Evolutionary conservation across 2,329 filamentous ascomycete genomes (phyloP).

Genomic region (Aspergillus latus): DNA sequence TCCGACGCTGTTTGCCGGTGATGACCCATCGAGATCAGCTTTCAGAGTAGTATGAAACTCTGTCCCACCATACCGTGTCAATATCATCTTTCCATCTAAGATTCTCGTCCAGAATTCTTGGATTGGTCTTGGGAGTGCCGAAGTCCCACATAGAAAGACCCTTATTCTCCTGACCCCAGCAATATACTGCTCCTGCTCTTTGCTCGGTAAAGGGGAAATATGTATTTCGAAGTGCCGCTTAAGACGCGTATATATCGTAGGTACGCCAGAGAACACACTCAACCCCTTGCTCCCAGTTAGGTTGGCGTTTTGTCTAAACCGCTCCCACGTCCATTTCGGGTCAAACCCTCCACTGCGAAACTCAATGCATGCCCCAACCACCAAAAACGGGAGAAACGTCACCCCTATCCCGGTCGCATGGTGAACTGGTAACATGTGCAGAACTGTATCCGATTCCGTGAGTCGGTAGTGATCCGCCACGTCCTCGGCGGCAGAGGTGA

Average conservation of each 20-base stretch:
- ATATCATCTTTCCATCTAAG: slow-evolving; percentile 31
- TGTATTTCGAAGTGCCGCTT: slow-evolving; percentile 43
- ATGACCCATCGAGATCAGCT: slow-evolving; percentile 34
- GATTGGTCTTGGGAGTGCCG: slow-evolving; percentile 51
- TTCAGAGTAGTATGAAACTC: slow-evolving; percentile 48
- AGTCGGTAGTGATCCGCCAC: slow-evolving; percentile 40
- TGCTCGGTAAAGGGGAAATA: slow-evolving; percentile 27
- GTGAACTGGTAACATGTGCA: slow-evolving; percentile 50
- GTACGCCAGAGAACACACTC: slow-evolving; percentile 50
- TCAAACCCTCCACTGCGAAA: slow-evolving; percentile 47
- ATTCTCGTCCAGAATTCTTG: slow-evolving; percentile 50
- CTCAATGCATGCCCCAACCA: slow-evolving; percentile 46
- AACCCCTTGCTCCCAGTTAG: slow-evolving; percentile 31
- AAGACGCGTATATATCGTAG: slow-evolving; percentile 51
- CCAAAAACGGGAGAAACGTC: slow-evolving; percentile 48
- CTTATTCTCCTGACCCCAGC: slow-evolving; percentile 33
- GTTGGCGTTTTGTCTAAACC: slow-evolving; percentile 32
- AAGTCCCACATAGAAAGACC: slow-evolving; percentile 41
- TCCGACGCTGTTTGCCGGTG: slow-evolving; percentile 31
- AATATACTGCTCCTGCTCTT: slow-evolving; percentile 39
- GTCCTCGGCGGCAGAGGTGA: slow-evolving; percentile 24
- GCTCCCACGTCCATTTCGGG: slow-evolving; percentile 45
- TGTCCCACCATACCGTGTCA: slow-evolving; percentile 47
- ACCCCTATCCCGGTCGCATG: slow-evolving; percentile 46
- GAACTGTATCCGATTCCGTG: slow-evolving; percentile 35